These are phyloP conservation scores for Phytophthora europaea DNA, from an alignment of 352 stramenopile genomes.

Conservation along the genomic window DNA sequence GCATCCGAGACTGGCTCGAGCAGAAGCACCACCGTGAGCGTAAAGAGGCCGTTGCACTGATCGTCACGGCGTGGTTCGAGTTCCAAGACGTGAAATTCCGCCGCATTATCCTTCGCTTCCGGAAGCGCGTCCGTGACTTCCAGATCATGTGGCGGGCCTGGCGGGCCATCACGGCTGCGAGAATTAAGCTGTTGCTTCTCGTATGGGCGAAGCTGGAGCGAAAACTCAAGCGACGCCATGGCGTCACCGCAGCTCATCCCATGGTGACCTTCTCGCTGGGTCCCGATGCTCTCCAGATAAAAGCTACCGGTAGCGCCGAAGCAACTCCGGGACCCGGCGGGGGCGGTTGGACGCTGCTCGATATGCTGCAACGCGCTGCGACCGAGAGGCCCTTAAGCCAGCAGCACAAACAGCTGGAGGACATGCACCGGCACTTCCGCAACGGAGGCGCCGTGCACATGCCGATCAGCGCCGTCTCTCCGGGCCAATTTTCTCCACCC, in stretches of 20 bases:
- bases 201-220: conserved; percentile 76
- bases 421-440: conserved; percentile 67
- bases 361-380: conserved; percentile 31
- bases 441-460: conserved; percentile 64
- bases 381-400: conserved; percentile 23
- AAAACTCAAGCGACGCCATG: conserved; percentile 59
- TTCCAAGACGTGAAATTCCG: conserved; percentile 89
- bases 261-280: conserved; percentile 14
- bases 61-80: conserved; percentile 81
- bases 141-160: conserved; percentile 81
- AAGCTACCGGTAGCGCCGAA: conserved; percentile 6
- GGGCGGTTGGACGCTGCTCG: conserved; percentile 22
- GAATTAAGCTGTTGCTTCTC: conserved; percentile 76
- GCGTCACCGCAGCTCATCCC: conserved; percentile 20
- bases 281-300: background rate
- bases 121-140: conserved; percentile 78
- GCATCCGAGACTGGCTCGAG: conserved; percentile 55
- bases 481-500: conserved; percentile 1
- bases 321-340: background rate
- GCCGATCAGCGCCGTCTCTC: conserved; percentile 35
- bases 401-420: conserved; percentile 55
- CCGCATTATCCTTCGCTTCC: conserved; percentile 80
- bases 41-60: conserved; percentile 47
- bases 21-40: conserved; percentile 35
- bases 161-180: conserved; percentile 75